phyloP scores from a whole-genome alignment of 371 early-diverging fungal species.

The Mortierella sp. region DNA sequence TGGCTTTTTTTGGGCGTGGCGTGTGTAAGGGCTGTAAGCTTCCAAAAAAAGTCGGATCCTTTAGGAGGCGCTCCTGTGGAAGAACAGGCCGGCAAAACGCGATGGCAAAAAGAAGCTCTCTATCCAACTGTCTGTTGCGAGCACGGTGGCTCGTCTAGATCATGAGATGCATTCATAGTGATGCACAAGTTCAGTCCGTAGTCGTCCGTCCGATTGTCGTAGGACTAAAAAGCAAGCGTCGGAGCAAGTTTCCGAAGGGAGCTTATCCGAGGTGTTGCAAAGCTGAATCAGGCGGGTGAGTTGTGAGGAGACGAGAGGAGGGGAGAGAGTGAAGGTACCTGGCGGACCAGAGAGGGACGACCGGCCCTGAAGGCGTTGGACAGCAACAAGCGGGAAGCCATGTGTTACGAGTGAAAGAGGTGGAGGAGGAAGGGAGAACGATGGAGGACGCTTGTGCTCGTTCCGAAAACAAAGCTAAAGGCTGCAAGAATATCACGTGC shows the following conservation, averaged over 20 bases:
- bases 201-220: not conserved
- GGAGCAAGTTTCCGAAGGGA: slow-evolving; percentile 14
- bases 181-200: too few species aligned
- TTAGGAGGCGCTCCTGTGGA: too few species aligned
- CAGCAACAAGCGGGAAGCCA: slow-evolving; percentile 36
- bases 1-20: too few species aligned
- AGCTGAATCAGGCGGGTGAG: not conserved
- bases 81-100: too few species aligned
- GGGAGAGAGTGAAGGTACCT: slow-evolving; percentile 26
- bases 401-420: slow-evolving; percentile 4
- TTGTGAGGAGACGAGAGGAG: not conserved
- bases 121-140: too few species aligned
- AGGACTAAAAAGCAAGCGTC: not conserved
- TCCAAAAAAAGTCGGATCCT: too few species aligned
- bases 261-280: not conserved
- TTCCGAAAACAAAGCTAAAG: slow-evolving; percentile 1
- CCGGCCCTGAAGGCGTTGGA: slow-evolving; percentile 51
- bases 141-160: too few species aligned
- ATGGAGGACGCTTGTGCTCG: slow-evolving; percentile 7
- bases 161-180: too few species aligned
- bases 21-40: too few species aligned
- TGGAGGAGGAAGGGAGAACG: slow-evolving; percentile 4
- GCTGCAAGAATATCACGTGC: slow-evolving; percentile 1
- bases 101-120: too few species aligned
- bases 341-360: slow-evolving; percentile 50